A percentile compares a stretch with the other conserved stretches of the same genome.
phyloP scores from a whole-genome alignment of 371 early-diverging fungal species.

The Apophysomyces trapeziformis region DNA sequence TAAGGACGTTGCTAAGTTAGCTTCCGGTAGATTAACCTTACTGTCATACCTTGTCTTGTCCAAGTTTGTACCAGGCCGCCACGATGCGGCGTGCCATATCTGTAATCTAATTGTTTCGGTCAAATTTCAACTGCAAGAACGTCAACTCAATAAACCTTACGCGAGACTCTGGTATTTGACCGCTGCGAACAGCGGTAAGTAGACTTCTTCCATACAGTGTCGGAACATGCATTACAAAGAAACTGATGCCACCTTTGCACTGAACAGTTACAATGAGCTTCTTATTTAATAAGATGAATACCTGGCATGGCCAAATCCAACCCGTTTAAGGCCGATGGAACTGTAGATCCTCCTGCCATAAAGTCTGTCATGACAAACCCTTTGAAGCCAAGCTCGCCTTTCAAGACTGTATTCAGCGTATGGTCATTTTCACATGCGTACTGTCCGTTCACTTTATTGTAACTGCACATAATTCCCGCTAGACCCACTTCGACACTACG shows the following conservation, averaged over 20 bases:
- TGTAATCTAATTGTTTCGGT: slow-evolving; percentile 24
- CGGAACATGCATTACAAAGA: not conserved
- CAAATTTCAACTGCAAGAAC: not conserved
- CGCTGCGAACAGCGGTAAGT: slow-evolving; percentile 27
- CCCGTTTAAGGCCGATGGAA: slow-evolving; percentile 46
- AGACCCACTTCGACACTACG: slow-evolving; percentile 51
- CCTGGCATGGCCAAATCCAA: slow-evolving; percentile 70
- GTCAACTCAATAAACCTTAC: slow-evolving; percentile 14
- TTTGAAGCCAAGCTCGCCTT: slow-evolving; percentile 54
- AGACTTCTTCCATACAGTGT: slow-evolving; percentile 27
- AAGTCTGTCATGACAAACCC: slow-evolving; percentile 50
- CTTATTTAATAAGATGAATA: not conserved
- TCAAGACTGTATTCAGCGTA: slow-evolving; percentile 48
- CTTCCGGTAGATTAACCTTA: not conserved
- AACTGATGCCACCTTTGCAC: not conserved
- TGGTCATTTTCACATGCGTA: slow-evolving; percentile 59
- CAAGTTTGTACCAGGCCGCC: slow-evolving; percentile 52
- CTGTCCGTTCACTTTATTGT: slow-evolving; percentile 54
- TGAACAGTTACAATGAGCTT: not conserved
- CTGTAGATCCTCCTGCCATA: slow-evolving; percentile 36
- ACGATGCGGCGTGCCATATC: slow-evolving; percentile 64
- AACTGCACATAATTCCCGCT: slow-evolving; percentile 61
- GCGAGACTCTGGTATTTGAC: slow-evolving; percentile 28
- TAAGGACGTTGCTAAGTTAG: slow-evolving; percentile 6
- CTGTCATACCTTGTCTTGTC: slow-evolving; percentile 31